Evolutionary conservation across 208 protist species (phyloP), one percentile per base, ranked within the genome.

Genomic region (Naegleria gruberi): DNA sequence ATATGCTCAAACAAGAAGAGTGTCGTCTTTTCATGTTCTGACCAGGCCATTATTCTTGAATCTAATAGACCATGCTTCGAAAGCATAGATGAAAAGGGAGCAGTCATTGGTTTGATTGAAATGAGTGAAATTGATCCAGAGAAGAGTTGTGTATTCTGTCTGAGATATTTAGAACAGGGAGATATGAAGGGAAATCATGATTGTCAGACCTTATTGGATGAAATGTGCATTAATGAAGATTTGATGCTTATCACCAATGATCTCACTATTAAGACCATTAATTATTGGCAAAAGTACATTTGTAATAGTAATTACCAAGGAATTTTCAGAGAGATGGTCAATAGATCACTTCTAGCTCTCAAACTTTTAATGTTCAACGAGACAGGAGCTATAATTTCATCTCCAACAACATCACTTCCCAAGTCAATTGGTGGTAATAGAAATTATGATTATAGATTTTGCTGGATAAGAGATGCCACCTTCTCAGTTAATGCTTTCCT

Each of bases 371-470:
- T n/a, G 41, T 87, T 8, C 55, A 17, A n/a, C 23, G 8, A 23
- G 34, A 87, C 43, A 41, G 83, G 83, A 37, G 83, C 83, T 4
- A 87, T 87, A 40, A 55, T 87, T 17, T n/a, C 43, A 40, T n/a
- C 43, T 40, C 43, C 83, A 40, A 55, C 83, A 10, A 87, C 83
- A 10, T 55, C 43, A 26, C 30, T 87, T 10, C 83, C 83, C 7
- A 55, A 87, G 37, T 4, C 12, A 30, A 87, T 87, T 55, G 83
- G 83, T 55, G 83, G 83, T 19, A 8, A 87, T 23, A 46, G 44
- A 55, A 87, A 87, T 55, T 87, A 87, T 40, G 83, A 87, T 55
- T 87, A 87, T 37, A 46, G 83, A 55, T 87, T 55, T 23, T 34
- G 6, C 26, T 87, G 83, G 83, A 55, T 87, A 7, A 19, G 83